A percentile compares a stretch with the other conserved stretches of the same genome.
Evolutionary conservation across 108 stramenopile species (phyloP).

Genomic region (Skeletonema menzelii): DNA sequence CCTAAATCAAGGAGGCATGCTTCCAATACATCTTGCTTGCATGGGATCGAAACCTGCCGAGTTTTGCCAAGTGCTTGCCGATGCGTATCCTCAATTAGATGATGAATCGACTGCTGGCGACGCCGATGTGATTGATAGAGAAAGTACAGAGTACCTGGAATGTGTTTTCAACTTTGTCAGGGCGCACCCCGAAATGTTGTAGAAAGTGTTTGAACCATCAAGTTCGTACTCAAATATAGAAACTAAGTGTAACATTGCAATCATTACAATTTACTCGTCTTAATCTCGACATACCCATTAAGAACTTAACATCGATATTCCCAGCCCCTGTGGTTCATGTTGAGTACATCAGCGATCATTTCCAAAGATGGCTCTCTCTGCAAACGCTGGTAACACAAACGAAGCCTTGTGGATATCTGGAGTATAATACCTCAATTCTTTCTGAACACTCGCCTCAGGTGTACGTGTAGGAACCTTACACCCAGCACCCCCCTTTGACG

Average conservation of each 20-base stretch:
- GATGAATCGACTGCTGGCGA: neutral
- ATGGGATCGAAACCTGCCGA: neutral
- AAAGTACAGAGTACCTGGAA: neutral
- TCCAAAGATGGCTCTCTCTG: conserved; percentile 59
- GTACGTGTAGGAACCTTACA: conserved; percentile 63
- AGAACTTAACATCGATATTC: too few species aligned
- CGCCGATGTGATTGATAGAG: neutral
- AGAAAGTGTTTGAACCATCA: too few species aligned
- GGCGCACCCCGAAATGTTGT: neutral
- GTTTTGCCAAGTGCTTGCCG: neutral
- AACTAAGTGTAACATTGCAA: neutral
- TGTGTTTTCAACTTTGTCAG: neutral
- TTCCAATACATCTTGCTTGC: conserved; percentile 1
- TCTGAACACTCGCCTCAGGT: conserved; percentile 56
- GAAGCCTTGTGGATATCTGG: conserved; percentile 89
- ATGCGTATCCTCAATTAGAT: neutral
- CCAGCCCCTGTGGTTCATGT: neutral
- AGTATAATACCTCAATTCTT: conserved; percentile 87
- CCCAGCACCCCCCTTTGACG: conserved; percentile 58
- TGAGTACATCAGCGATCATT: conserved; percentile 12
- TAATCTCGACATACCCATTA: neutral
- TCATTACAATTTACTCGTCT: neutral
- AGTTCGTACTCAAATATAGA: neutral
- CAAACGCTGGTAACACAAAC: conserved; percentile 94
- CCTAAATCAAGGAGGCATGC: neutral